A percentile compares a stretch with the other conserved stretches of the same genome.
These are phyloP conservation scores for Corrigiola litoralis DNA, from an alignment of 179 eudicot species.

Conservation along the genomic window DNA sequence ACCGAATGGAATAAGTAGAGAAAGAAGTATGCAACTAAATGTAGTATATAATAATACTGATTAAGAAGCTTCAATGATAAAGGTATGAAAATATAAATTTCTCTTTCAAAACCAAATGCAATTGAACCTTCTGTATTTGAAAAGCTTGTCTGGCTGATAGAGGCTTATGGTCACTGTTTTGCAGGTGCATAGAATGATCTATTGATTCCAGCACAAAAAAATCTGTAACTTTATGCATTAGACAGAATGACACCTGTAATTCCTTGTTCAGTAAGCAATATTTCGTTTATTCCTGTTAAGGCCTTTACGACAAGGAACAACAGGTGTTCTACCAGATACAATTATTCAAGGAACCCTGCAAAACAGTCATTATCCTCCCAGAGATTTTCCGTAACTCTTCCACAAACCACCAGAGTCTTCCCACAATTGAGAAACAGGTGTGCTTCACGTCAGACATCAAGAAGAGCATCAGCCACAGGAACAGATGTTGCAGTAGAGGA, in stretches of 20 bases:
- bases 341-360: constrained; percentile 29
- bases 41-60: background rate
- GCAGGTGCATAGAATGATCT: constrained; percentile 30
- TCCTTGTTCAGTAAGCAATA: constrained; percentile 54
- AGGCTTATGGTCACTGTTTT: constrained; percentile 1
- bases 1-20: background rate
- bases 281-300: constrained; percentile 46
- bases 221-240: constrained; percentile 11
- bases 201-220: constrained; percentile 13
- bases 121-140: background rate
- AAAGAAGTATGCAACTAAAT: background rate
- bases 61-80: background rate
- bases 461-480: constrained; percentile 46
- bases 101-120: background rate
- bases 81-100: background rate
- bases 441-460: constrained; percentile 27
- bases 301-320: constrained; percentile 42
- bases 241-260: constrained; percentile 63
- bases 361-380: constrained; percentile 36
- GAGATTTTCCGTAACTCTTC: constrained; percentile 39
- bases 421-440: constrained; percentile 42
- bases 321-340: constrained; percentile 41
- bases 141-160: background rate
- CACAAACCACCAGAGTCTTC: constrained; percentile 45
- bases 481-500: constrained; percentile 72